Evolutionary conservation across 495 filamentous ascomycete species (phyloP).

Genomic region (Penicillium robsamsonii): DNA sequence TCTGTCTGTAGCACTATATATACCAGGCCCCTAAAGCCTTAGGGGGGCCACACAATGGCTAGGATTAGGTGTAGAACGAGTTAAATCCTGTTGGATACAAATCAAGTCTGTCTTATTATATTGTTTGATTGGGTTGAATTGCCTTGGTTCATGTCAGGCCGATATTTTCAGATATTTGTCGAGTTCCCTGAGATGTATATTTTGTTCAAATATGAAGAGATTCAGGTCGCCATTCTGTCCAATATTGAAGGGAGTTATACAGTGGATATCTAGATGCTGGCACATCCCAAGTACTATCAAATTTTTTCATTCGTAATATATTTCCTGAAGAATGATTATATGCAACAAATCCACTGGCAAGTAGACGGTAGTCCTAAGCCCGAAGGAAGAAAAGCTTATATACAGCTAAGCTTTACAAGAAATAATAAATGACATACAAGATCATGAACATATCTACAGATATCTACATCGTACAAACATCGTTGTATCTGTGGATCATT

Average conservation of each 20-base stretch:
- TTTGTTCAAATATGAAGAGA: not conserved
- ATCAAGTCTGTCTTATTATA: not conserved
- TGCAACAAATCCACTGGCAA: not conserved
- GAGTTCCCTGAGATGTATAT: not conserved
- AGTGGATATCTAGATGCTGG: not conserved
- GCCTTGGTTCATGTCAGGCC: not conserved
- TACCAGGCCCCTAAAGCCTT: too few relatives aligned
- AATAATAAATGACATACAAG: not conserved
- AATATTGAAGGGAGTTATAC: not conserved
- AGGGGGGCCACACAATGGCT: too few relatives aligned
- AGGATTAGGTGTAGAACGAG: not conserved
- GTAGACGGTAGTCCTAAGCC: not conserved
- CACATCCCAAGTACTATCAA: not conserved
- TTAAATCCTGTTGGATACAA: not conserved
- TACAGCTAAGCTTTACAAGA: not conserved
- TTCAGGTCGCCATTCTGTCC: not conserved
- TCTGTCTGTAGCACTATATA: too few relatives aligned
- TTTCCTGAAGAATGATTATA: not conserved
- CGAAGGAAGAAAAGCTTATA: not conserved
- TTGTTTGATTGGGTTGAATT: not conserved
- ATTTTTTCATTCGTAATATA: not conserved
- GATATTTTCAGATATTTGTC: not conserved
- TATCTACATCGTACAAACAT: not conserved
- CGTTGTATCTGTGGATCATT: not conserved
- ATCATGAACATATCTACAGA: not conserved